phyloP scores from a whole-genome alignment of 129 eudicot genomes.

The Helichrysum umbraculigerum region DNA sequence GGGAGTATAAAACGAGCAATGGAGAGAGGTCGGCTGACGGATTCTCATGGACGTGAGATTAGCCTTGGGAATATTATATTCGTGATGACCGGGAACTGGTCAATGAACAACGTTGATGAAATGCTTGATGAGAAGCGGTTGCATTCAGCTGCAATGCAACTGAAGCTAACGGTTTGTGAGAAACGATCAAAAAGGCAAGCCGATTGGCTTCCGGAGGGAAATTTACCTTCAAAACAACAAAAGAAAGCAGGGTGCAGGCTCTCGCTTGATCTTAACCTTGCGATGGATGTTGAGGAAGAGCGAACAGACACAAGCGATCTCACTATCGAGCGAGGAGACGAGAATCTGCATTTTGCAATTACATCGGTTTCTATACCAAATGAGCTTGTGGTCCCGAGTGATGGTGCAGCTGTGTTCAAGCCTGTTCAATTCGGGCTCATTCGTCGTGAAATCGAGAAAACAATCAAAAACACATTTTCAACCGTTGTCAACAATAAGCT shows the following conservation, averaged over 20 bases:
- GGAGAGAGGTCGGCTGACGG: constrained; percentile 76
- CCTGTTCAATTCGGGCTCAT: constrained; percentile 52
- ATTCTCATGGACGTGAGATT: constrained; percentile 87
- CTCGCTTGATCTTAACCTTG: constrained; percentile 75
- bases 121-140: constrained; percentile 54
- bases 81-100: constrained; percentile 82
- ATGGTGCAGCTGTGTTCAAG: constrained; percentile 65
- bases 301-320: constrained; percentile 75
- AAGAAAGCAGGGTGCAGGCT: constrained; percentile 50
- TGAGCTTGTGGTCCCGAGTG: constrained; percentile 54
- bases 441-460: constrained; percentile 61
- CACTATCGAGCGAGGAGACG: constrained; percentile 70
- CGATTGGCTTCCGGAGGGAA: constrained; percentile 48
- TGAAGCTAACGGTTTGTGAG: constrained; percentile 52
- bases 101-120: constrained; percentile 31
- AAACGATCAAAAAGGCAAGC: constrained; percentile 54
- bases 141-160: constrained; percentile 43
- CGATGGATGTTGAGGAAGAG: constrained; percentile 60
- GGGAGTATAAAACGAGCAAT: constrained; percentile 75
- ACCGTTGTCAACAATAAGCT: constrained; percentile 37
- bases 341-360: constrained; percentile 39
- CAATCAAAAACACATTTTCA: constrained; percentile 44
- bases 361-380: constrained; percentile 53
- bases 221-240: constrained; percentile 35
- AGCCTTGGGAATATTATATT: constrained; percentile 80